Evolutionary conservation across 306 rosid genomes (phyloP), one percentile per base, ranked within the genome.

Genomic region (Fagus crenata): DNA sequence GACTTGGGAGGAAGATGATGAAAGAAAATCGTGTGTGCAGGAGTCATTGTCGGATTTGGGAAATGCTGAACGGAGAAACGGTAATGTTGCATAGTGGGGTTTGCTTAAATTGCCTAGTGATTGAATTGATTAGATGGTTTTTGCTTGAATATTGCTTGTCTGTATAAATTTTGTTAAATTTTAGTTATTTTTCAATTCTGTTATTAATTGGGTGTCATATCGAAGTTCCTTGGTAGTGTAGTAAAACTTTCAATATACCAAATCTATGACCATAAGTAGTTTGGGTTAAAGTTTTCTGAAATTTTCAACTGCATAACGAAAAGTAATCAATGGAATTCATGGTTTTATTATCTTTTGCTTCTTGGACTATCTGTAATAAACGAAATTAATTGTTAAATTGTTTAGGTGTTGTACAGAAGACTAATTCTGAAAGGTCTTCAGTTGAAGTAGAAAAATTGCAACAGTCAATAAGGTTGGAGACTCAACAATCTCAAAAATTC

Each of bases 401-500:
- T 88, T 77, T 89, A 93, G 97, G 96, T 67, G 86, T 76, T 71
- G 7, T 82, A 71, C 82, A 32, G 87, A 81, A 80, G 82, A 78
- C 76, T 76, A 49, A 73, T 69, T 75, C 77, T 49, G 83, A 73
- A 65, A 76, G 60, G 63, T 78, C 91, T 77, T 77, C 89, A 42
- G 64, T 42, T 79, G 89, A 85, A 84, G 83, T 63, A 64, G 77
- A 18, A 49, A 69, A 81, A 59, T 84, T 80, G 49, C 67, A 56
- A 49, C 78, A 83, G 74, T 84, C 88, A 18, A 78, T 72, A 75
- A 84, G 71, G 56, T 43, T 17, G 60, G 78, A 78, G 84, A 73
- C 41, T 49, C 77, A 82, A 63, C 85, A 49, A 14, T 56, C 76
- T 46, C 55, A 41, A 75, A 75, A 41, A 69, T 65, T 65, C 49